phyloP scores from a whole-genome alignment of 768 basidiomycete genomes.

The Phaffia australis region DNA sequence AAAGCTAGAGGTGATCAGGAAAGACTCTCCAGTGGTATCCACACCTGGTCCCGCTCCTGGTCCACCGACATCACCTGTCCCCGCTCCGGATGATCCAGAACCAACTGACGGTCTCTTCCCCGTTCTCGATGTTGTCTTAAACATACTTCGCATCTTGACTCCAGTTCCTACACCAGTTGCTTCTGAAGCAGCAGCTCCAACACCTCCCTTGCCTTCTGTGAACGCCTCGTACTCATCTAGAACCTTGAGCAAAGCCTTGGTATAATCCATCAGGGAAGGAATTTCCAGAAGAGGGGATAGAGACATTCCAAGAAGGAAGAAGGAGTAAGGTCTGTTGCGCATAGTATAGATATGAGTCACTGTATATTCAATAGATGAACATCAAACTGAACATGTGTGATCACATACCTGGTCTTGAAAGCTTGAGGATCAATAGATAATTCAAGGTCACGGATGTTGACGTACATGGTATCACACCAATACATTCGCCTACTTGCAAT shows the following conservation, averaged over 20 bases:
- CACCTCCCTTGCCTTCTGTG: too few relatives aligned
- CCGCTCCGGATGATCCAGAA: neutral
- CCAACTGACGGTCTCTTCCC: conserved; percentile 9
- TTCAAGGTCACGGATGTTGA: neutral
- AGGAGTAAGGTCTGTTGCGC: conserved; percentile 8
- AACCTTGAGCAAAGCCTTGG: neutral
- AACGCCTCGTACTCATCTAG: conserved; percentile 5
- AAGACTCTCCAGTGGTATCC: too few relatives aligned
- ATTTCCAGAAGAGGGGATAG: conserved; percentile 9
- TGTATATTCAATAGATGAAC: too few relatives aligned
- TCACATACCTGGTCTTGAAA: neutral
- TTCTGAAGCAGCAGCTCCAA: neutral
- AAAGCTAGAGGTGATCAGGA: too few relatives aligned
- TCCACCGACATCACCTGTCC: too few relatives aligned
- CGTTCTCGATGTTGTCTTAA: conserved; percentile 4
- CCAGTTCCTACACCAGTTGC: neutral
- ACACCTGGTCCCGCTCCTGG: too few relatives aligned
- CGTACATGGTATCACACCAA: conserved; percentile 9
- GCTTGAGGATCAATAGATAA: neutral
- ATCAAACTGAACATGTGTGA: too few relatives aligned
- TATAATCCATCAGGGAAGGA: neutral
- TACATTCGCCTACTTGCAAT: neutral
- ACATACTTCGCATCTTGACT: conserved; percentile 10
- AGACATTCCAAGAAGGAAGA: conserved; percentile 13
- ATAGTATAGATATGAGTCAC: too few relatives aligned